Conservation (phyloP, 192 early-diverging fungal genomes). For the Entomortierella beljakovae region DNA sequence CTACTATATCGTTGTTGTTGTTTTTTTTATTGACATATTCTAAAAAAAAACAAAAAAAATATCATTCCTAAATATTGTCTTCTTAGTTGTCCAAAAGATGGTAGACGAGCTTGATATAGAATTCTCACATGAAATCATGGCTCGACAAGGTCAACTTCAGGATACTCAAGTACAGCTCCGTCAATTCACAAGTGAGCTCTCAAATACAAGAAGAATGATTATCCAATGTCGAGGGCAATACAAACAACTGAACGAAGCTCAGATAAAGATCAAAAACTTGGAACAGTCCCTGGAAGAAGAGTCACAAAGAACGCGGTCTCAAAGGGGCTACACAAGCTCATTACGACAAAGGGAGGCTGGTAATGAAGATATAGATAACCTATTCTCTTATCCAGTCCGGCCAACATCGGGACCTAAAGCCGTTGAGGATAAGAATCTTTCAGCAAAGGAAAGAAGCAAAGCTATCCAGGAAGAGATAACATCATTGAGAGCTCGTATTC, state of each 20-base stretch:
- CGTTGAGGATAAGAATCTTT: background rate
- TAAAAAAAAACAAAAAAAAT: background rate
- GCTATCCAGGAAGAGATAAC: constrained; percentile 25
- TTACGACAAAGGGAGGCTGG: constrained; percentile 12
- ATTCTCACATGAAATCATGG: constrained; percentile 68
- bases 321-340: constrained; percentile 29
- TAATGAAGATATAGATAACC: constrained; percentile 10
- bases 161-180: constrained; percentile 66
- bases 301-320: constrained; percentile 52
- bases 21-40: background rate
- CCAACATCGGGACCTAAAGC: background rate
- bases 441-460: constrained; percentile 8
- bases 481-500: constrained; percentile 44
- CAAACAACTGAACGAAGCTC: constrained; percentile 65
- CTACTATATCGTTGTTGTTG: background rate
- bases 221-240: constrained; percentile 62
- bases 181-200: constrained; percentile 64
- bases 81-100: constrained; percentile 71
- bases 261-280: constrained; percentile 70
- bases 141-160: constrained; percentile 69
- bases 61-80: background rate
- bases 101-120: constrained; percentile 78
- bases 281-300: constrained; percentile 69
- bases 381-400: constrained; percentile 8
- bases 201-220: constrained; percentile 63